Base-by-base conservation (phyloP, 352 stramenopile species). In the Pythium diclinum region DNA sequence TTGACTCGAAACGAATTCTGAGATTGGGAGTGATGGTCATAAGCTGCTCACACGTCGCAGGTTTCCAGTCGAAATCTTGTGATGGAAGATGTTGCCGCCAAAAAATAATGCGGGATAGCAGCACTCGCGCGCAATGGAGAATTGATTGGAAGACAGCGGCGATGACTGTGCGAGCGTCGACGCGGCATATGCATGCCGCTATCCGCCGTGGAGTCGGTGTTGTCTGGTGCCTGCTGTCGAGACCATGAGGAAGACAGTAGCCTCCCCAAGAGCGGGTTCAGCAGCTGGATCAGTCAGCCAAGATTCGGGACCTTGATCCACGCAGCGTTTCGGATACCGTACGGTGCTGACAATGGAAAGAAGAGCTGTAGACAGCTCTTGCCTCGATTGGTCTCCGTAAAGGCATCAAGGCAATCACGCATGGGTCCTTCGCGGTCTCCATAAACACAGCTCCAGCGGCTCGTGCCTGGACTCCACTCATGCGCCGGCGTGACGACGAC, bases 11-110 rank as follows among this genome's bases (percentile, higher is more conserved):
- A 46, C 44, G 57, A 63, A 63, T 63, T 63, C 57, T 63, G 38
- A 56, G 46, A 40, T 40, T 19, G 3, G 25, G 57, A 63, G 30
- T 63, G 56, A 63, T 63, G 34, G 25, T 61, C 55, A 8, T 23
- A 1, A 23, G 25, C 4, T 17, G 48, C 7, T 57, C 51, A 44
- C 51, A 57, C 47, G 47, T 54, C 47, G 25, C 47, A 54, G 10
- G 16, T 54, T 9, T 54, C 23, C 9, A 5, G 19, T 17, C 19
- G 19, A 33, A 33, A 49, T 17, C 40, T 25, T 25, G 19, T 1
- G 25, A 28, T 28, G 25, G 25, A 28, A 28, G 4, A 28, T 5
- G 8, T 49, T 21, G 8, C 16, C 40, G 40, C 40, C 5, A 47
- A 47, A 28, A 47, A 47, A n/a, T n/a, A 52, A 32, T 32, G 46